These are phyloP conservation scores for Fusarium begoniae DNA, from an alignment of 2,329 filamentous ascomycete species.

Conservation along the genomic window DNA sequence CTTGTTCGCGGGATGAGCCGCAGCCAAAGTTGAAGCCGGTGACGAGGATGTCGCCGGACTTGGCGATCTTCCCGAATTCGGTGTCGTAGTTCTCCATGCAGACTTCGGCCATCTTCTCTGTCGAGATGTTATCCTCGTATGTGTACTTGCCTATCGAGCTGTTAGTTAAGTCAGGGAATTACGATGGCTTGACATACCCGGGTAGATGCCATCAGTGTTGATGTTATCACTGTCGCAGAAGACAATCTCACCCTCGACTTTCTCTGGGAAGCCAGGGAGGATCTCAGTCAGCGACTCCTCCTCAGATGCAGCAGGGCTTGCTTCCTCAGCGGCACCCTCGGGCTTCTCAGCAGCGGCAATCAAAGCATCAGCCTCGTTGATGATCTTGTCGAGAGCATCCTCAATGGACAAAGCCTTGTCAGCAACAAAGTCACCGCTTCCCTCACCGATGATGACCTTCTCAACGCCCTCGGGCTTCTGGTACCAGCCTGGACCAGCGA, in stretches of 20 bases:
- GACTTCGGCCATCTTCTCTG: conserved; percentile 84
- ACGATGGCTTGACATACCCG: conserved; percentile 65
- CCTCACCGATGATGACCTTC: conserved; percentile 76
- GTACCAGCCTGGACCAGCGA: conserved; percentile 82
- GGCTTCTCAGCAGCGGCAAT: conserved; percentile 64
- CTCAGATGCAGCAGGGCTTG: conserved; percentile 16
- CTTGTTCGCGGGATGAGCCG: conserved; percentile 77
- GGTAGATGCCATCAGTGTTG: conserved; percentile 93
- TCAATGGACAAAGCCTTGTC: conserved; percentile 73
- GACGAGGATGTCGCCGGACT: conserved; percentile 81
- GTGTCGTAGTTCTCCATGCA: conserved; percentile 96
- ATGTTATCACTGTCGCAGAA: conserved; percentile 65
- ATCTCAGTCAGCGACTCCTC: conserved; percentile 69
- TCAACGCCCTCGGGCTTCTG: conserved; percentile 73
- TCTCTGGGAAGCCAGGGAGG: conserved; percentile 86
- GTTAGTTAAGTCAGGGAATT: neutral
- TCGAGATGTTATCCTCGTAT: conserved; percentile 84
- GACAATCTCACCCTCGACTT: conserved; percentile 84
- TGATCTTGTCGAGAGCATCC: conserved; percentile 75
- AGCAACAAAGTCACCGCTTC: conserved; percentile 70
- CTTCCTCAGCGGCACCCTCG: neutral
- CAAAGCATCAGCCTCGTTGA: conserved; percentile 72
- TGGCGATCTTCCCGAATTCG: conserved; percentile 70
- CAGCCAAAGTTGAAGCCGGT: conserved; percentile 90
- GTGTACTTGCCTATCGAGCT: conserved; percentile 74